A percentile compares a stretch with the other conserved stretches of the same genome.
These are phyloP conservation scores for Acanthamoeba triangularis DNA, from an alignment of 208 protist species.

Conservation along the genomic window DNA sequence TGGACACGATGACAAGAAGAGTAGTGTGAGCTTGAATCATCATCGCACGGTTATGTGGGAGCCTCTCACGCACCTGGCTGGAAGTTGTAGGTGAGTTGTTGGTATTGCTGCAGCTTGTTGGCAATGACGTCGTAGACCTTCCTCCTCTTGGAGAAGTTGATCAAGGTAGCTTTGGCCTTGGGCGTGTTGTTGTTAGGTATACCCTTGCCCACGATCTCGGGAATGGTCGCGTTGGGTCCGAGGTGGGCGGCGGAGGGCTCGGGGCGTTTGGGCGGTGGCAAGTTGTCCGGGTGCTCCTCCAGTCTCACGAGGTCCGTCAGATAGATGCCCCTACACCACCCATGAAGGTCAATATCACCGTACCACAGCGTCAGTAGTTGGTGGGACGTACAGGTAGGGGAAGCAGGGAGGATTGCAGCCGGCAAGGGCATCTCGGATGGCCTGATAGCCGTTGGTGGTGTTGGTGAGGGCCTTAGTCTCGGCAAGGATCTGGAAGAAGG, in stretches of 20 bases:
- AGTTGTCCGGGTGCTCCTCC: constrained; percentile 65
- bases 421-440: neutral
- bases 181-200: neutral
- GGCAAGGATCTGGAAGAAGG: neutral
- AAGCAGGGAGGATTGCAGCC: constrained; percentile 80
- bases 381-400: constrained; percentile 78
- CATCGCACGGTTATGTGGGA: no score
- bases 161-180: constrained; percentile 26
- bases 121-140: constrained; percentile 66
- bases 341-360: neutral
- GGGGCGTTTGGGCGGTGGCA: constrained; percentile 31
- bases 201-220: constrained; percentile 85
- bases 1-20: neutral
- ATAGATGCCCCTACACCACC: constrained; percentile 41
- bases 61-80: neutral
- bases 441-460: neutral
- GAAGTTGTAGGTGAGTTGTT: constrained; percentile 52
- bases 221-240: constrained; percentile 66
- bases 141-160: constrained; percentile 81
- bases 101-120: constrained; percentile 75
- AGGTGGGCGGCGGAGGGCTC: constrained; percentile 87
- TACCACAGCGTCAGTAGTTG: neutral
- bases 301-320: constrained; percentile 43
- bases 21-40: neutral
- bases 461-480: neutral